Base-by-base conservation (phyloP, 2,329 filamentous ascomycete genomes). In the Reticulascus tulasneorum region DNA sequence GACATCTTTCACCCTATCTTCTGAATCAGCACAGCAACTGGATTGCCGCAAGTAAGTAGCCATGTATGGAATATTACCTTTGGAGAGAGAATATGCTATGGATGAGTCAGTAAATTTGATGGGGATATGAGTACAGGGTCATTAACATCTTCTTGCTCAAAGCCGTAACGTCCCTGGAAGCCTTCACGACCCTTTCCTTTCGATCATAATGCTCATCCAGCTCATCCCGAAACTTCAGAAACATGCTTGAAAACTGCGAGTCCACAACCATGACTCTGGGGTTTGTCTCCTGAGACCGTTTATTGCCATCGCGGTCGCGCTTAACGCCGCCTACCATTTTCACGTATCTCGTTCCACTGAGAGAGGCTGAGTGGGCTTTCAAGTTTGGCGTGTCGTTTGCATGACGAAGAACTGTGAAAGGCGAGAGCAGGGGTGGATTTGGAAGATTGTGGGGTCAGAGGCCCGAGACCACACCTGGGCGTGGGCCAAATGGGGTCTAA, bases 131-230 rank as follows among this genome's bases (percentile, higher is more conserved):
- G 4, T 6, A 4, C 9, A 6, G 4, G 4, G 15, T 30, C 73
- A n/a, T n/a, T 65, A 63, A 94, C 89, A 97, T 94, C 67, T 97
- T 98, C 72, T 98, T 98, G 63, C 88, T 95, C 35, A 89, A 71
- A 0, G 88, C 89, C 7, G 93, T 98, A 40, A 98, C 86, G 59
- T 98, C 93, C 44, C 91, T 74, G 8, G 87, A 94, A 3, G 82
- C 84, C 67, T 97, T 98, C 55, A 94, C 86, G 49, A 95, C 80
- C 35, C 84, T 79, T 66, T 96, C 90, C 38, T 89, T 77, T 12
- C 93, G 82, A 62, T 97, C 93, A 60, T 98, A 87, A 58, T 97
- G 91, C 63, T 93, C 80, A 55, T 98, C 93, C 19, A 98, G 72
- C 63, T 96, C 90, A 52, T 84, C 74, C 33, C 90, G 83, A 59